Evolutionary conservation across 768 basidiomycete species (phyloP).

Genomic region (Boletellus ananas): DNA sequence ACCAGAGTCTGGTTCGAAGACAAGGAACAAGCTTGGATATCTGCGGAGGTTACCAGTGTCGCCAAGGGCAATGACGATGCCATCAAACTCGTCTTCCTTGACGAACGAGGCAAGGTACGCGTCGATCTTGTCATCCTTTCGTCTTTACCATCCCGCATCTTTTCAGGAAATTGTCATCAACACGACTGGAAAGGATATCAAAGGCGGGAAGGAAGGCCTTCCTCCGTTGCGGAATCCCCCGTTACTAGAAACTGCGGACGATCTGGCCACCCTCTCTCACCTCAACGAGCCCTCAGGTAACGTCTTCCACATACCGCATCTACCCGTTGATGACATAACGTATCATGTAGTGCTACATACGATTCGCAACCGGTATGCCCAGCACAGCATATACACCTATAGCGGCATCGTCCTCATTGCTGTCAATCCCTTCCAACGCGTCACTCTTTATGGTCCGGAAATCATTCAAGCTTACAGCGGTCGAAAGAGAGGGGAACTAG

Average conservation of each 20-base stretch:
- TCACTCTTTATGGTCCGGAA: constrained; percentile 94
- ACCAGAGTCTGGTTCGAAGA: constrained; percentile 92
- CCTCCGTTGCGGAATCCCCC: constrained; percentile 97
- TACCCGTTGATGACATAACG: neutral
- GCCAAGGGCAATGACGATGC: constrained; percentile 63
- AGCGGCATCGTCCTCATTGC: constrained; percentile 98
- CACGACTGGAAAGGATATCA: constrained; percentile 77
- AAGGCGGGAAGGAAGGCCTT: constrained; percentile 71
- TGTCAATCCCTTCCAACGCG: constrained; percentile 97
- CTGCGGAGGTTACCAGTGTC: constrained; percentile 73
- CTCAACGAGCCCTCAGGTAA: constrained; percentile 95
- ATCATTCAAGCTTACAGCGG: constrained; percentile 97
- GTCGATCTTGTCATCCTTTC: constrained; percentile 11
- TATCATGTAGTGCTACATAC: constrained; percentile 79
- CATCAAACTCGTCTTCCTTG: constrained; percentile 81
- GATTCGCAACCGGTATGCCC: constrained; percentile 93
- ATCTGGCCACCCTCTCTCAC: constrained; percentile 96
- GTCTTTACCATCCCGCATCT: neutral
- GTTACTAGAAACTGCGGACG: constrained; percentile 93
- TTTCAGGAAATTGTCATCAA: constrained; percentile 72
- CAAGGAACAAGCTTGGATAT: constrained; percentile 92
- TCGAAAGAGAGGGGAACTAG: constrained; percentile 86
- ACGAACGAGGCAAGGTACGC: constrained; percentile 87
- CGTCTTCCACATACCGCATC: constrained; percentile 15
- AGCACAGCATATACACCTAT: constrained; percentile 98